phyloP scores from a whole-genome alignment of 1,284 basidiomycete species.

The Ceratobasidium papillatum region DNA sequence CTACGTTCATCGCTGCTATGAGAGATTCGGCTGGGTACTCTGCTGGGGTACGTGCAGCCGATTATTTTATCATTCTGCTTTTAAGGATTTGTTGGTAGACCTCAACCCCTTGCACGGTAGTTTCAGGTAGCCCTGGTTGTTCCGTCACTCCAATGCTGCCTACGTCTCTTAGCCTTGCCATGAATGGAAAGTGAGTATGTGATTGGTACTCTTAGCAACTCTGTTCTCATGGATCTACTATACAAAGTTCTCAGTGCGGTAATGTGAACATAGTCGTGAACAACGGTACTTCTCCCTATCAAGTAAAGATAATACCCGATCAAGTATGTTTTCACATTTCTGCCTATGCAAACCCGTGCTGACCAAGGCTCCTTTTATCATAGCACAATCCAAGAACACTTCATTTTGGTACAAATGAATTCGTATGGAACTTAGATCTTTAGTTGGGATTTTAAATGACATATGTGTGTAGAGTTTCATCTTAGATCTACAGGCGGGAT shows the following conservation, averaged over 20 bases:
- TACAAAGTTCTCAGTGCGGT: background rate
- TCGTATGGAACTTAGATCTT: background rate
- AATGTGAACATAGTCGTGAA: background rate
- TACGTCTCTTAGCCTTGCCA: background rate
- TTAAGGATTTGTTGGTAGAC: background rate
- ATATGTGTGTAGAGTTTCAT: background rate
- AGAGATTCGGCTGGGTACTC: background rate
- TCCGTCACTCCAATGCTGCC: background rate
- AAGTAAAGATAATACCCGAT: conserved; percentile 9
- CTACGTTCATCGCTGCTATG: background rate
- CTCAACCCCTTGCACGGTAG: background rate
- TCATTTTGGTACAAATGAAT: conserved; percentile 6
- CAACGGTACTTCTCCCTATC: conserved; percentile 8
- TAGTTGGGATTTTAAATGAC: background rate
- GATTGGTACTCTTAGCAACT: background rate
- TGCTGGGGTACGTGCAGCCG: background rate
- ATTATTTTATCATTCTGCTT: background rate
- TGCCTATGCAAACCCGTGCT: background rate
- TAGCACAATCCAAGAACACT: conserved; percentile 1
- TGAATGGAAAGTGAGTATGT: background rate
- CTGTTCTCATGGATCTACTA: background rate
- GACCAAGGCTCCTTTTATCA: background rate
- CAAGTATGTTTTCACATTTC: background rate
- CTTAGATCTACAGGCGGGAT: background rate
- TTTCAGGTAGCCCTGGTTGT: too few species aligned